Percentiles rank a stretch among this genome's conserved stretches.
phyloP scores from a whole-genome alignment of 78 protist species.

The Paulinella micropora region DNA sequence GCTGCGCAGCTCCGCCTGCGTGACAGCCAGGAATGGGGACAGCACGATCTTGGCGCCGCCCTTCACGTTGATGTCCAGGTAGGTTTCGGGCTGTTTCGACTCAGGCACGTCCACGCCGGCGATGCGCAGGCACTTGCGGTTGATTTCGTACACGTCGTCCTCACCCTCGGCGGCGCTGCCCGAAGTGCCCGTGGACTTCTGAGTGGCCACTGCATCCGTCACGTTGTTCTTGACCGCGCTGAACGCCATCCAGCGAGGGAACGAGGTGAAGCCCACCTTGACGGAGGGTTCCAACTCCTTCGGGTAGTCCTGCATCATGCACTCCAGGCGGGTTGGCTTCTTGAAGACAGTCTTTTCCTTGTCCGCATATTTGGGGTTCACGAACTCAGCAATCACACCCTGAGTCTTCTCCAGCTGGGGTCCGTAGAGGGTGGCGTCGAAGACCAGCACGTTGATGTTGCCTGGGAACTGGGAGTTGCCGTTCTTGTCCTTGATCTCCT shows the following conservation, averaged over 20 bases:
- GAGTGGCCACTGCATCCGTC: slow-evolving; percentile 18
- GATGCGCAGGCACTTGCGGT: too few species aligned
- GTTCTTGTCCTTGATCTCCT: not conserved
- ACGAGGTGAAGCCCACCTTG: slow-evolving; percentile 27
- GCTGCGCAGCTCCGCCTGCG: too few species aligned
- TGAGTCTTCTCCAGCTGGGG: not conserved
- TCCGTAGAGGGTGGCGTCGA: slow-evolving; percentile 10
- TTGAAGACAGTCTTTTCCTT: slow-evolving; percentile 16
- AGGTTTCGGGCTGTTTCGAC: too few species aligned
- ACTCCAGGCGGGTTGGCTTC: slow-evolving; percentile 49
- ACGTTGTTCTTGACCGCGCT: slow-evolving; percentile 31
- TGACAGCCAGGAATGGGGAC: too few species aligned
- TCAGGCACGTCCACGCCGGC: too few species aligned
- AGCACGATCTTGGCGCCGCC: too few species aligned
- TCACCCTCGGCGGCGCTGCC: too few species aligned
- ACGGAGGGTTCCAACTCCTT: not conserved
- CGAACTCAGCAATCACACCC: slow-evolving; percentile 47
- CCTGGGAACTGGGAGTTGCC: slow-evolving; percentile 42
- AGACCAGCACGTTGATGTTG: slow-evolving; percentile 27
- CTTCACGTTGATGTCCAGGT: too few species aligned
- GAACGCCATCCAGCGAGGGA: slow-evolving; percentile 5
- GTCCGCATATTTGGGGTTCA: slow-evolving; percentile 53
- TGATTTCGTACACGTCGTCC: too few species aligned
- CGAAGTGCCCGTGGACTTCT: too few species aligned
- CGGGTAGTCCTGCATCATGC: slow-evolving; percentile 52